A percentile compares a stretch with the other conserved stretches of the same genome.
Evolutionary conservation across 768 basidiomycete genomes (phyloP).

Genomic region (Arthromyces matolae): DNA sequence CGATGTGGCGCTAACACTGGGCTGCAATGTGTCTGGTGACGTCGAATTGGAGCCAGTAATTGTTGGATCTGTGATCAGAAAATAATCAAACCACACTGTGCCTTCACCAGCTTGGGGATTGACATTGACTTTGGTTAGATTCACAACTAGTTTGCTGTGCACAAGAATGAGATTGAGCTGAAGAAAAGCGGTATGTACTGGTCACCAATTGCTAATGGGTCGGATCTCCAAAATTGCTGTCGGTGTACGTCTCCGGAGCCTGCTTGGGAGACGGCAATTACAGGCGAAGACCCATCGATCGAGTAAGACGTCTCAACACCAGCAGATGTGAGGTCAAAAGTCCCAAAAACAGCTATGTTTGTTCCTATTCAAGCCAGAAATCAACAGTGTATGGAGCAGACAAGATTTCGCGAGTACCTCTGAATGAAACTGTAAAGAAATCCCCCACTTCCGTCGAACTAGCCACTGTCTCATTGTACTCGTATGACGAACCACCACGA

Average conservation of each 20-base stretch:
- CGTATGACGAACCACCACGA: constrained; percentile 23
- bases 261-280: constrained; percentile 23
- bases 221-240: constrained; percentile 36
- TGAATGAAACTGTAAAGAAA: constrained; percentile 32
- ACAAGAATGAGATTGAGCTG: neutral
- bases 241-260: constrained; percentile 24
- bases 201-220: constrained; percentile 17
- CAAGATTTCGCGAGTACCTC: constrained; percentile 18
- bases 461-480: constrained; percentile 28
- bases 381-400: neutral
- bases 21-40: constrained; percentile 8
- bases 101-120: constrained; percentile 27
- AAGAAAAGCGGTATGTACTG: constrained; percentile 27
- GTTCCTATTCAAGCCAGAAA: constrained; percentile 21
- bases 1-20: constrained; percentile 1
- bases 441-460: constrained; percentile 33
- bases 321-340: constrained; percentile 30
- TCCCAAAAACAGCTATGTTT: constrained; percentile 32
- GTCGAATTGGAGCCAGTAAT: constrained; percentile 14
- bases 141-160: constrained; percentile 30
- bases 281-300: constrained; percentile 26
- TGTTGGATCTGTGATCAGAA: constrained; percentile 26
- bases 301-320: constrained; percentile 35
- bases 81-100: constrained; percentile 42
- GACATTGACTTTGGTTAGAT: constrained; percentile 30